Percentiles rank a stretch among this genome's conserved stretches.
Evolutionary conservation across 345 rosid species (phyloP).

Genomic region (Linum usitatissimum): DNA sequence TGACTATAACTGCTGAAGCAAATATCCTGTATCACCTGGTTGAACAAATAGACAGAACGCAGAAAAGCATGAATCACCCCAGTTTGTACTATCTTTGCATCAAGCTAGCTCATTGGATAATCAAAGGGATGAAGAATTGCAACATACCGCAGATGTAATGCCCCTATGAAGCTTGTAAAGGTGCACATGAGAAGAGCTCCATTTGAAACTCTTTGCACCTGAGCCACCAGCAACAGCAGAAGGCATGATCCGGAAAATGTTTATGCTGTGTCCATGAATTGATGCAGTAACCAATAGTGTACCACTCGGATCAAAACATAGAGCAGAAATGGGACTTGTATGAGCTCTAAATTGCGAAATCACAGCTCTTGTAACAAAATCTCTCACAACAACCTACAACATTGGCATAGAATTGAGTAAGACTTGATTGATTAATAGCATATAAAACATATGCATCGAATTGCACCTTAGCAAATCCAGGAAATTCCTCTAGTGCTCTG

Average conservation of each 20-base stretch:
- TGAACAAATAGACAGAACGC: conserved; percentile 11
- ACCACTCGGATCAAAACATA: conserved; percentile 94
- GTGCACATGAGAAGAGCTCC: conserved; percentile 91
- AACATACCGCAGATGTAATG: conserved; percentile 87
- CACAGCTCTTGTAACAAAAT: conserved; percentile 71
- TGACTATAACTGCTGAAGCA: conserved; percentile 86
- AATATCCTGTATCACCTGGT: conserved; percentile 88
- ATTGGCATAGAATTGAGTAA: conserved; percentile 7
- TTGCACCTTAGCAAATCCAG: neutral
- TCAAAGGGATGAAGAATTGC: conserved; percentile 10
- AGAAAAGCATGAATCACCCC: too few species aligned
- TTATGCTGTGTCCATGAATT: conserved; percentile 76
- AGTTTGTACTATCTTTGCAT: neutral
- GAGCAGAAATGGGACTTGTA: conserved; percentile 87
- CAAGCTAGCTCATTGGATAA: neutral
- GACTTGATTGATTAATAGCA: neutral
- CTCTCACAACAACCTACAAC: conserved; percentile 86
- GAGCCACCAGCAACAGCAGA: conserved; percentile 44
- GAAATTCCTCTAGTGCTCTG: neutral
- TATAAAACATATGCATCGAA: neutral
- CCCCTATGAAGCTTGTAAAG: conserved; percentile 98
- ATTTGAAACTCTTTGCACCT: conserved; percentile 51
- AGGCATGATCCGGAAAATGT: conserved; percentile 84
- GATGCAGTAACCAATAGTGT: conserved; percentile 91
- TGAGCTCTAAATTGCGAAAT: conserved; percentile 91